Conservation (phyloP, 2,329 filamentous ascomycete genomes). For the Cytospora piceicola region DNA sequence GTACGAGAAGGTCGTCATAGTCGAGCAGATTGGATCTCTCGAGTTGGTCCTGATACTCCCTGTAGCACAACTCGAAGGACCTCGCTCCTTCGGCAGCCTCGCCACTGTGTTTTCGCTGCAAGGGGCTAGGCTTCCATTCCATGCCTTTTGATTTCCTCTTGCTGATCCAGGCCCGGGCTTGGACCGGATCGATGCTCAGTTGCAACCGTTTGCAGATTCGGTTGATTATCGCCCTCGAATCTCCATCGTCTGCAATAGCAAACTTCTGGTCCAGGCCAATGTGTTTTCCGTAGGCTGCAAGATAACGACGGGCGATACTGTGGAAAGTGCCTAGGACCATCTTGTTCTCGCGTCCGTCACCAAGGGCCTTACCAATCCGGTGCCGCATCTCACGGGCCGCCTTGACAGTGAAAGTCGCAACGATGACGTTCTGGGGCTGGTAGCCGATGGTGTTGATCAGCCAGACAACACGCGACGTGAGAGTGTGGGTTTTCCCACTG, state of each 20-base stretch:
- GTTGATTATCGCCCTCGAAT: conserved; percentile 78
- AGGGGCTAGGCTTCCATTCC: conserved; percentile 37
- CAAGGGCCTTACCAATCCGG: conserved; percentile 80
- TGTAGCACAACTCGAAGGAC: conserved; percentile 70
- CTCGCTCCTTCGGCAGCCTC: conserved; percentile 42
- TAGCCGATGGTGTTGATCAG: conserved; percentile 74
- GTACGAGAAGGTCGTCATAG: conserved; percentile 89
- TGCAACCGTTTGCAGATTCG: conserved; percentile 79
- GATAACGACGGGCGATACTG: conserved; percentile 84
- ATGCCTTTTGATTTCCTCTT: conserved; percentile 63
- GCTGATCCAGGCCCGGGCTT: conserved; percentile 77
- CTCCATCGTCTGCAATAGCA: conserved; percentile 84
- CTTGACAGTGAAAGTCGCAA: conserved; percentile 97
- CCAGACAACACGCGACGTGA: conserved; percentile 91
- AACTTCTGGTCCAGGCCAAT: conserved; percentile 85
- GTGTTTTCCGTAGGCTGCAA: conserved; percentile 79
- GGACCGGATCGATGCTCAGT: conserved; percentile 68
- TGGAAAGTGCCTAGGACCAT: conserved; percentile 93
- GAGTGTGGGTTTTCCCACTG: conserved; percentile 90
- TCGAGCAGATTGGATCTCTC: conserved; percentile 81
- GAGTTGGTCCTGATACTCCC: conserved; percentile 78
- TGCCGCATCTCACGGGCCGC: conserved; percentile 92
- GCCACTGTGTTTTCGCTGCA: conserved; percentile 45
- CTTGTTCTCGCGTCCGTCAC: conserved; percentile 72
- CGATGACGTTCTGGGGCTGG: conserved; percentile 84